Evolutionary conservation across 108 stramenopile species (phyloP).

Genomic region (Skeletonema costatum): DNA sequence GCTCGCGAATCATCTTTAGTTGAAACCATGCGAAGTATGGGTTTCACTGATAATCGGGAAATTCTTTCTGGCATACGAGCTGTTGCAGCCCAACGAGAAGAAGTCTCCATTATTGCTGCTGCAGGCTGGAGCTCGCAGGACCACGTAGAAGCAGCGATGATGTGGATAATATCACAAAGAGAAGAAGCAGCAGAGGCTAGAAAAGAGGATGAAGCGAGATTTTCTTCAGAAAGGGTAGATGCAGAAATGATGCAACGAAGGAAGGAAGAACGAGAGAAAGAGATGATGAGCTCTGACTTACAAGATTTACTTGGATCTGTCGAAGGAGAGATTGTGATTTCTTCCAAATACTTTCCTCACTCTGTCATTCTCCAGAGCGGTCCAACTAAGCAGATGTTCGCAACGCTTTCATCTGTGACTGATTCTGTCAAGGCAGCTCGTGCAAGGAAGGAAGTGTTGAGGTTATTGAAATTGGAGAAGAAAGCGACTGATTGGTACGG

Average conservation of each 20-base stretch:
- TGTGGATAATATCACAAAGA: constrained; percentile 65
- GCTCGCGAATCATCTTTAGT: constrained; percentile 31
- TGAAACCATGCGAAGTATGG: constrained; percentile 37
- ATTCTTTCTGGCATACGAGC: constrained; percentile 51
- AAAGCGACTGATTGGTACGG: constrained; percentile 71
- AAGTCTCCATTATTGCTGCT: background rate
- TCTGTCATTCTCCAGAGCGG: constrained; percentile 29
- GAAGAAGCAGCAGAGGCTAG: constrained; percentile 64
- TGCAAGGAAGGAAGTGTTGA: constrained; percentile 36
- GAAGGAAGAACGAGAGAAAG: constrained; percentile 19
- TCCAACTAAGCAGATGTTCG: constrained; percentile 12
- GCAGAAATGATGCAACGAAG: constrained; percentile 25
- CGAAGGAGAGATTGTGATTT: constrained; percentile 8
- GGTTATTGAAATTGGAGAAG: constrained; percentile 51
- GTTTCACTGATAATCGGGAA: constrained; percentile 47
- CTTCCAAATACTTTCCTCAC: constrained; percentile 30
- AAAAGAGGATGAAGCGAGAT: constrained; percentile 59
- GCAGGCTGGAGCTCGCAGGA: constrained; percentile 27
- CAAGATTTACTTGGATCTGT: constrained; percentile 39
- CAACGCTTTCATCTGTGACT: constrained; percentile 1
- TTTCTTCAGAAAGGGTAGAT: constrained; percentile 49
- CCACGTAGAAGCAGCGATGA: constrained; percentile 61
- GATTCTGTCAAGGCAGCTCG: background rate
- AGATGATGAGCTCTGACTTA: constrained; percentile 15
- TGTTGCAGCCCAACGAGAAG: constrained; percentile 21